Conservation (phyloP, 83 land plant species). For the Isoetes engelmannii region DNA sequence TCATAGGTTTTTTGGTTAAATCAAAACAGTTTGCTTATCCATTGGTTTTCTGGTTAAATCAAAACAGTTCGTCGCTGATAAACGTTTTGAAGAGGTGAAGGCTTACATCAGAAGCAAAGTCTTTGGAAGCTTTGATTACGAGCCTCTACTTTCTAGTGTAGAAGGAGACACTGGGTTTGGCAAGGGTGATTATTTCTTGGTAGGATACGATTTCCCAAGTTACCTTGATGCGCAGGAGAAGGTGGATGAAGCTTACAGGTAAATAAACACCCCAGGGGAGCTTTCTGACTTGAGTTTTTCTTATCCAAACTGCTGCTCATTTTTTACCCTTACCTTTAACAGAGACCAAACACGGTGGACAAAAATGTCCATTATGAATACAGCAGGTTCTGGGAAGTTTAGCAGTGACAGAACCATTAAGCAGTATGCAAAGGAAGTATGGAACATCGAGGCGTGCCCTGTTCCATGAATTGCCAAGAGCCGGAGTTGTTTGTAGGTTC, state of each 20-base stretch:
- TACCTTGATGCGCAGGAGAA: slow-evolving; percentile 69
- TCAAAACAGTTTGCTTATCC: slow-evolving; percentile 50
- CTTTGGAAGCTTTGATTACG: slow-evolving; percentile 73
- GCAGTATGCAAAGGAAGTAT: slow-evolving; percentile 92
- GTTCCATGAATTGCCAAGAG: slow-evolving; percentile 39
- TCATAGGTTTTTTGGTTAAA: too few relatives aligned
- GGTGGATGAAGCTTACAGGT: slow-evolving; percentile 88
- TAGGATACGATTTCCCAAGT: slow-evolving; percentile 78
- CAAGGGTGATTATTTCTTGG: slow-evolving; percentile 86
- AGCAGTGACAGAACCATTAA: slow-evolving; percentile 92
- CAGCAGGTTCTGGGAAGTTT: slow-evolving; percentile 89
- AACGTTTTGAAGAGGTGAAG: slow-evolving; percentile 84
- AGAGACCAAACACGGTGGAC: slow-evolving; percentile 71
- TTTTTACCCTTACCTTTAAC: slow-evolving; percentile 10
- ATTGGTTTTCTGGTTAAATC: too few relatives aligned
- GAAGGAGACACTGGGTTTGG: slow-evolving; percentile 89
- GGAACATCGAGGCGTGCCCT: slow-evolving; percentile 68
- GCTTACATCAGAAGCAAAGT: slow-evolving; percentile 54
- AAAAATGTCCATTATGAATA: slow-evolving; percentile 76
- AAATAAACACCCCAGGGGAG: too few relatives aligned
- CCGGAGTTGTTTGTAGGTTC: not conserved
- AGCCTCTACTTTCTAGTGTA: slow-evolving; percentile 72
- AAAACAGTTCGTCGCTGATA: slow-evolving; percentile 71
- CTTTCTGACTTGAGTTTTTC: too few relatives aligned
- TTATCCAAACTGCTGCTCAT: not conserved